Base-by-base conservation (phyloP, 805 yeast genomes). In the Alloascoidea hylecoeti region DNA sequence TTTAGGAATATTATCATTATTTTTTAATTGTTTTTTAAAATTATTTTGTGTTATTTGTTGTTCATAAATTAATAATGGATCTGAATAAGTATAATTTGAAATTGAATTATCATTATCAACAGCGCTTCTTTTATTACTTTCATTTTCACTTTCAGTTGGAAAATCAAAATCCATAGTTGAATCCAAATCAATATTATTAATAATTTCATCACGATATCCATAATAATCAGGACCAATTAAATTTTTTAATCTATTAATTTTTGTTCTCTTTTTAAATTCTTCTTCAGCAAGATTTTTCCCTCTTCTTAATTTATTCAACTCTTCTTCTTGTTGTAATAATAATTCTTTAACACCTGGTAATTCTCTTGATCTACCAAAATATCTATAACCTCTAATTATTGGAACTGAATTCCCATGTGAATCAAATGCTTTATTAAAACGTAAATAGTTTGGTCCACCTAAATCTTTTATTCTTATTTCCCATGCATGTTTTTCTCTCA, bases 321-420 rank as follows among this genome's bases (percentile, higher is more conserved):
- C 44, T 30, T 48, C 35, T 39, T 50, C 46, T 34, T 63, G 56
- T 33, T 60, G 52, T 38, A 62, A 61, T 15, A 74, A 43, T 16
- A 70, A 43, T 41, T 65, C 65, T 38, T 65, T 60, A 4, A 80
- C 88, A 43, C 82, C 95, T 0, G 85, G 80, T 5, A 86, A 57
- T 34, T 84, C 89, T 38, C 72, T 64, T 0, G 95, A 95, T 36
- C 95, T 57, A 0, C 96, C 96, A 56, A 74, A 88, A 55, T 81
- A 88, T 39, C 79, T 59, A 44, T 73, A 74, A 0, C 85, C 85
- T 32, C 67, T 61, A 1, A 15, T 38, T 38, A n/a, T 39, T 42
- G 15, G 42, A 35, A 14, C 32, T 18, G 56, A 55, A 16, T 47
- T 44, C 5, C 44, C 28, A 15, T 48, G 44, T 9, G 35, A 16